Conservation (phyloP, 2,329 filamentous ascomycete species). For the Capronia epimyces region DNA sequence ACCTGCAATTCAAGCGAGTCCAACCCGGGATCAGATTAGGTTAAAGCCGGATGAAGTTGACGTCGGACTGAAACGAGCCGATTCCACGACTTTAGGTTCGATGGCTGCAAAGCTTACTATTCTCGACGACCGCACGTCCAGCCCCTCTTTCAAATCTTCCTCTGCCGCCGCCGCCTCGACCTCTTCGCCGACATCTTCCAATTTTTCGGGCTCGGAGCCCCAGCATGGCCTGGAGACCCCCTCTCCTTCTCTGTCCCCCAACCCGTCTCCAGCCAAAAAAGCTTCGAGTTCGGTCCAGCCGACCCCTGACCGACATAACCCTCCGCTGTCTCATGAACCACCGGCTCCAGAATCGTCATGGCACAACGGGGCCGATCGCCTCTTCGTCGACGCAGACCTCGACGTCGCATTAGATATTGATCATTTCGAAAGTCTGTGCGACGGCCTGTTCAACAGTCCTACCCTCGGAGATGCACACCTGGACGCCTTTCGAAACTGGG, state of each 20-base stretch:
- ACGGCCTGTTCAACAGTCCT: slow-evolving; percentile 18
- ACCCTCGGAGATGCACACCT: not conserved
- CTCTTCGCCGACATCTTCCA: slow-evolving; percentile 10
- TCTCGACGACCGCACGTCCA: slow-evolving; percentile 10
- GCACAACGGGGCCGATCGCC: slow-evolving; percentile 13
- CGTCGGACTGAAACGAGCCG: slow-evolving; percentile 25
- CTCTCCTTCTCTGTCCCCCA: not conserved
- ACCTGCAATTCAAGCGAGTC: slow-evolving; percentile 22
- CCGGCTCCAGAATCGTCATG: not conserved
- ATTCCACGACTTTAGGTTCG: slow-evolving; percentile 26
- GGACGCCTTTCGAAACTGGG: slow-evolving; percentile 1
- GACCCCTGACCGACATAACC: not conserved
- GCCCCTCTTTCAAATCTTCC: slow-evolving; percentile 1
- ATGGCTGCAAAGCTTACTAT: slow-evolving; percentile 18
- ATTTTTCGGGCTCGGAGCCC: slow-evolving; percentile 13
- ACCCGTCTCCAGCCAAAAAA: not conserved
- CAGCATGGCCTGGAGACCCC: not conserved
- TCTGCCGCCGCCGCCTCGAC: slow-evolving; percentile 2
- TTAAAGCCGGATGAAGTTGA: not conserved
- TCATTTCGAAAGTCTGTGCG: slow-evolving; percentile 21
- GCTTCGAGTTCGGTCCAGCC: not conserved
- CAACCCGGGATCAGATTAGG: not conserved
- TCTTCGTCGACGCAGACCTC: slow-evolving; percentile 16
- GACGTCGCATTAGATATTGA: slow-evolving; percentile 19
- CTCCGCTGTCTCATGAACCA: not conserved